Conservation (phyloP, 768 basidiomycete species). For the Hypsizygus marmoreus region DNA sequence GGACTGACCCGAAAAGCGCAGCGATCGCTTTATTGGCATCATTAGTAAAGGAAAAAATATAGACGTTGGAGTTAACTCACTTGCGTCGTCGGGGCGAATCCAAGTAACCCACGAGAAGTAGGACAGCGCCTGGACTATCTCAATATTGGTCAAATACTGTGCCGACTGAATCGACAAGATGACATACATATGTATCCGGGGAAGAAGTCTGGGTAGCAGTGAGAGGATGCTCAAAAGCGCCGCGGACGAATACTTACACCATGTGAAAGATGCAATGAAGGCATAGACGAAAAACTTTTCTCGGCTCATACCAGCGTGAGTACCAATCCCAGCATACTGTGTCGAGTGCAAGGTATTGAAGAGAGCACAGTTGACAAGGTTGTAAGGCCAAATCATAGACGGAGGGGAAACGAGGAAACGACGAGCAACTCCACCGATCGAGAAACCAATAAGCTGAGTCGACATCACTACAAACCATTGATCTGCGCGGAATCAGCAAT, state of each 20-base stretch:
- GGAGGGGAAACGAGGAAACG: conserved; percentile 74
- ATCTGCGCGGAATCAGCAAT: conserved; percentile 34
- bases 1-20: conserved; percentile 46
- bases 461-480: conserved; percentile 75
- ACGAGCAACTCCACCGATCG: conserved; percentile 69
- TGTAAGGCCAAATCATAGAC: conserved; percentile 67
- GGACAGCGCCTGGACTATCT: conserved; percentile 46
- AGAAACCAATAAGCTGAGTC: conserved; percentile 74
- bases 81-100: conserved; percentile 51
- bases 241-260: conserved; percentile 51
- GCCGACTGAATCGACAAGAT: conserved; percentile 1
- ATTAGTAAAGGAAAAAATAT: conserved; percentile 4
- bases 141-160: not conserved
- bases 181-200: conserved; percentile 43
- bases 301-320: conserved; percentile 61
- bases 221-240: too few species aligned
- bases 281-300: conserved; percentile 71
- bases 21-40: conserved; percentile 34
- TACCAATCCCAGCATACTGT: conserved; percentile 62
- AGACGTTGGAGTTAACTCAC: conserved; percentile 11
- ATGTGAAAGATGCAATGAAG: conserved; percentile 55
- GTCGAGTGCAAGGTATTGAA: conserved; percentile 80
- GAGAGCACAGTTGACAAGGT: conserved; percentile 67
- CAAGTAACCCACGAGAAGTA: conserved; percentile 64
- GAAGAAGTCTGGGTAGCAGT: conserved; percentile 39